Conservation (phyloP, 1,139 yeast genomes). For the Zygosaccharomyces sapae region DNA sequence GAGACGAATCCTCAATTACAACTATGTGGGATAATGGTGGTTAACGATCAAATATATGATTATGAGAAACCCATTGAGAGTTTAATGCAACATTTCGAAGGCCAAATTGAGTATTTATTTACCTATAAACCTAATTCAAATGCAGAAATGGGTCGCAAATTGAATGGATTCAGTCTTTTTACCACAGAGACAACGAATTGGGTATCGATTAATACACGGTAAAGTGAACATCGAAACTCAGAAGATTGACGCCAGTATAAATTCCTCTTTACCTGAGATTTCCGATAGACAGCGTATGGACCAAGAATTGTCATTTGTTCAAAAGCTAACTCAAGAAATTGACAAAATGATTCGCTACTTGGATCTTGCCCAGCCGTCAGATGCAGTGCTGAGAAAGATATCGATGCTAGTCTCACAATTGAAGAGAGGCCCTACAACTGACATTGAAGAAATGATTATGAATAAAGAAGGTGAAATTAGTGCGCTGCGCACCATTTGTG, state of each 20-base stretch:
- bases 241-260: constrained; percentile 5
- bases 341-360: constrained; percentile 22
- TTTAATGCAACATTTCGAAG: not conserved
- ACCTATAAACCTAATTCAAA: constrained; percentile 16
- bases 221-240: not conserved
- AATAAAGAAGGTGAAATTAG: constrained; percentile 28
- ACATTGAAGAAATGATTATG: constrained; percentile 26
- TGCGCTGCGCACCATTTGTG: constrained; percentile 23
- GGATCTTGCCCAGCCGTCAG: constrained; percentile 12
- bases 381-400: constrained; percentile 21
- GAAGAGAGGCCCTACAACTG: constrained; percentile 21
- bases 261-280: not conserved
- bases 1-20: constrained; percentile 12
- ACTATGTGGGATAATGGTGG: constrained; percentile 15
- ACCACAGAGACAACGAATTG: constrained; percentile 1
- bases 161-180: constrained; percentile 5
- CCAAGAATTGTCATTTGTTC: constrained; percentile 14
- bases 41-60: constrained; percentile 14
- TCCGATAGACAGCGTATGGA: constrained; percentile 1
- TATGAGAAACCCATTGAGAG: constrained; percentile 11
- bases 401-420: constrained; percentile 24
- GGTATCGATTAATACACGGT: constrained; percentile 1
- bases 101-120: constrained; percentile 7
- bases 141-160: constrained; percentile 1
- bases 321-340: constrained; percentile 18